Evolutionary conservation across 352 stramenopile species (phyloP).

Genomic region (Thalassiosira exigua): DNA sequence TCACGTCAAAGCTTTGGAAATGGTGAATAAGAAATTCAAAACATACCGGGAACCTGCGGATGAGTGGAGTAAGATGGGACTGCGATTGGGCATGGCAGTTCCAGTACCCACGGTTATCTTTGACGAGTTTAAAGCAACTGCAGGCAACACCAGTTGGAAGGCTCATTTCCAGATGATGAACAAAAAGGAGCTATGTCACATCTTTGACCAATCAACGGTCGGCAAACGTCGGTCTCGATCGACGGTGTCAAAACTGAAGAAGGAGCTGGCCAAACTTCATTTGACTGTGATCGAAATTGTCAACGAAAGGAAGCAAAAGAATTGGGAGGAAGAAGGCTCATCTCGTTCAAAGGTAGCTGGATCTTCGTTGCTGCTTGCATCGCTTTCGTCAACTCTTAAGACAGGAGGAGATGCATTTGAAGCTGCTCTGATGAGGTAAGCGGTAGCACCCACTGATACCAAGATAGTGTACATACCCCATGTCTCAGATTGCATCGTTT

Average conservation of each 20-base stretch:
- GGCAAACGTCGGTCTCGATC: slow-evolving; percentile 18
- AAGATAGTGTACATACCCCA: no score
- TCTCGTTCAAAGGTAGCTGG: slow-evolving; percentile 24
- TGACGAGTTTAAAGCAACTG: slow-evolving; percentile 48
- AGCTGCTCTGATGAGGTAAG: slow-evolving; percentile 47
- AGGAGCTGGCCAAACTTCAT: slow-evolving; percentile 58
- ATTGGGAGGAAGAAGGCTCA: slow-evolving; percentile 20
- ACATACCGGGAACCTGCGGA: slow-evolving; percentile 33
- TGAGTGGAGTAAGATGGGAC: slow-evolving; percentile 49
- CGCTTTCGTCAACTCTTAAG: slow-evolving; percentile 44
- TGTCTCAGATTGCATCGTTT: no score
- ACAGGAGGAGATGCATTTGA: slow-evolving; percentile 44
- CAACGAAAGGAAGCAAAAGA: slow-evolving; percentile 48
- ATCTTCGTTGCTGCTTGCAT: slow-evolving; percentile 42
- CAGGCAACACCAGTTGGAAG: slow-evolving; percentile 21
- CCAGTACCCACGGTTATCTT: slow-evolving; percentile 53
- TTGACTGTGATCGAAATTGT: slow-evolving; percentile 50
- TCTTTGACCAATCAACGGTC: slow-evolving; percentile 31
- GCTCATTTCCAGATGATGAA: slow-evolving; percentile 63
- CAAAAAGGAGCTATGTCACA: slow-evolving; percentile 58
- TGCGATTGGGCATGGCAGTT: slow-evolving; percentile 41
- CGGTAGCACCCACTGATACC: no score
- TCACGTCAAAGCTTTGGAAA: slow-evolving; percentile 58
- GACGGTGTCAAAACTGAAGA: slow-evolving; percentile 46
- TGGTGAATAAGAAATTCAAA: slow-evolving; percentile 42